Evolutionary conservation across 768 basidiomycete species (phyloP).

Genomic region (Mycena polygramma): DNA sequence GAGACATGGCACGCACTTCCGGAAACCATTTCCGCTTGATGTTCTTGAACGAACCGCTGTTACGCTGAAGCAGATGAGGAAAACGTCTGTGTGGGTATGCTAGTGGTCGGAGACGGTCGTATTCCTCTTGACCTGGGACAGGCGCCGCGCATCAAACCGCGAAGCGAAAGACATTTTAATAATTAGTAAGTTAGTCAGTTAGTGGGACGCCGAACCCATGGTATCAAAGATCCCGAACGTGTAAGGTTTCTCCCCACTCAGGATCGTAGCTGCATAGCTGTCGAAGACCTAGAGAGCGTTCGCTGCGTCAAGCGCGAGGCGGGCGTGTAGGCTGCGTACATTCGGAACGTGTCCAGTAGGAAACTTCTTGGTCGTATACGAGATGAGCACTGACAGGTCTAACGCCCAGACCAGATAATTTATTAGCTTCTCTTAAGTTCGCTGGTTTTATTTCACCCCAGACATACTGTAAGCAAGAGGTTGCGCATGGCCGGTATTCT

Average conservation of each 20-base stretch:
- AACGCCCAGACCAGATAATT: too few relatives aligned
- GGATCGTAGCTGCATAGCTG: slow-evolving; percentile 99
- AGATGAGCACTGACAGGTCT: too few relatives aligned
- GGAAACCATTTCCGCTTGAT: slow-evolving; percentile 99
- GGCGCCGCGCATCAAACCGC: slow-evolving; percentile 19
- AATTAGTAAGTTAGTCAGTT: too few relatives aligned
- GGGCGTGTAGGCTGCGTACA: too few relatives aligned
- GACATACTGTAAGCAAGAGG: too few relatives aligned
- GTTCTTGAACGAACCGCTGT: slow-evolving; percentile 99
- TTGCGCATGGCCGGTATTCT: too few relatives aligned
- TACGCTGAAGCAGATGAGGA: slow-evolving; percentile 99
- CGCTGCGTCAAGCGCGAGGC: too few relatives aligned
- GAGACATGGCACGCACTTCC: slow-evolving; percentile 98
- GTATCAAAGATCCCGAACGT: slow-evolving; percentile 99
- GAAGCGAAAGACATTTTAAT: too few relatives aligned
- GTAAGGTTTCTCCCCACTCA: slow-evolving; percentile 99
- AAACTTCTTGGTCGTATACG: too few relatives aligned
- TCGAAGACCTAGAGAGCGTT: slow-evolving; percentile 82
- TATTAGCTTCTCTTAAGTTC: too few relatives aligned
- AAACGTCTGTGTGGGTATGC: slow-evolving; percentile 99
- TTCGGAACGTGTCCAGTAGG: too few relatives aligned
- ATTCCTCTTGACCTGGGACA: slow-evolving; percentile 94
- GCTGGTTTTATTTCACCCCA: too few relatives aligned
- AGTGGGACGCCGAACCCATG: slow-evolving; percentile 79
- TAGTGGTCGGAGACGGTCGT: slow-evolving; percentile 97